These are phyloP conservation scores for Eragrostis nindensis DNA, from an alignment of 176 grass and related monocot genomes.

Conservation along the genomic window DNA sequence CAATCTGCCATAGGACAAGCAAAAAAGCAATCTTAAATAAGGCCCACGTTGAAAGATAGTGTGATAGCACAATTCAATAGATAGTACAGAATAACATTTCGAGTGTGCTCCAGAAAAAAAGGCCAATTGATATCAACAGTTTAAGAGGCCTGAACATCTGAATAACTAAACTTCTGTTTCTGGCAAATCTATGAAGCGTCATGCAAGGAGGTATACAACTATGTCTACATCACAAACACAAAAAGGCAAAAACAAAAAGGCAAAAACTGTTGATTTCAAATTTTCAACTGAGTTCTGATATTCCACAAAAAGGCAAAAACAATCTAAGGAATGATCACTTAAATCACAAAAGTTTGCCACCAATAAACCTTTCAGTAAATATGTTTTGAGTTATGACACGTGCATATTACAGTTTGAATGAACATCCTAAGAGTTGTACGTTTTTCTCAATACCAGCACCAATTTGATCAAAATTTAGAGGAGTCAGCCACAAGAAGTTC, in stretches of 20 bases:
- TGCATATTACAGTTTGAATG: not conserved
- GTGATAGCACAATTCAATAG: not conserved
- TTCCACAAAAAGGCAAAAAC: not conserved
- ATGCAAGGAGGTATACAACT: constrained; percentile 1
- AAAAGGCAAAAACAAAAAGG: too few species aligned
- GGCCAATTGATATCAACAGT: not conserved
- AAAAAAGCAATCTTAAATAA: not conserved
- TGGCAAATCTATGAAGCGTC: not conserved
- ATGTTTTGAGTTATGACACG: not conserved
- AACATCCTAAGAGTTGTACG: not conserved
- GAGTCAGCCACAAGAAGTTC: not conserved
- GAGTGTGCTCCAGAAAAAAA: not conserved
- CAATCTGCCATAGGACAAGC: not conserved
- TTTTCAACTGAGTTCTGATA: not conserved
- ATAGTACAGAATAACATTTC: not conserved
- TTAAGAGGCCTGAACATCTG: not conserved
- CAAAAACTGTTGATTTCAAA: too few species aligned
- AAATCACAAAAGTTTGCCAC: not conserved
- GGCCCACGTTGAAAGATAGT: not conserved
- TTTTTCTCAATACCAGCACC: not conserved
- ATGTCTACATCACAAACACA: not conserved
- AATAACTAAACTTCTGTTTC: not conserved
- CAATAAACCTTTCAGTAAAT: not conserved
- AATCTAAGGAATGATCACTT: not conserved
- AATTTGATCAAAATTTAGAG: not conserved